Conservation (phyloP, 495 filamentous ascomycete species). For the Xylaria curta region DNA sequence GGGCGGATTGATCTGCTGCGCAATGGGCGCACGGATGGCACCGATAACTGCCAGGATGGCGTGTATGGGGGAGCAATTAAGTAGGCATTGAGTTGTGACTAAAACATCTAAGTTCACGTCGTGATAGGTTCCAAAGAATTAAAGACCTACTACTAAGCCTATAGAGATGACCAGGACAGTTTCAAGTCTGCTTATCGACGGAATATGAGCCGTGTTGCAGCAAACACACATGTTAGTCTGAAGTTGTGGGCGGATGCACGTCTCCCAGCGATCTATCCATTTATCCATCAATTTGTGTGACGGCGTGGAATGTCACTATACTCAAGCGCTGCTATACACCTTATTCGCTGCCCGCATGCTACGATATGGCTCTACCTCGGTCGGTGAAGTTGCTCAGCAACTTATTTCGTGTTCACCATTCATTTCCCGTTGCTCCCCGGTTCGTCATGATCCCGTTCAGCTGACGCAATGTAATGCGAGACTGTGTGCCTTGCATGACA, state of each 20-base stretch:
- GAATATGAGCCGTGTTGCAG: not conserved
- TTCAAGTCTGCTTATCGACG: not conserved
- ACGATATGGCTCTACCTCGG: not conserved
- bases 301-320: conserved; percentile 2
- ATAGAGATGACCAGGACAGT: not conserved
- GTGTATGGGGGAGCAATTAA: not conserved
- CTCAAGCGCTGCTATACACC: not conserved
- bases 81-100: not conserved
- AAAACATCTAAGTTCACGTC: not conserved
- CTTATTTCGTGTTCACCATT: not conserved
- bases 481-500: not conserved
- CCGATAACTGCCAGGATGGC: not conserved
- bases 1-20: conserved; percentile 11
- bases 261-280: conserved; percentile 11
- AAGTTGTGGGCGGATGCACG: not conserved
- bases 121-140: not conserved
- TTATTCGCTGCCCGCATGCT: not conserved
- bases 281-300: not conserved
- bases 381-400: not conserved
- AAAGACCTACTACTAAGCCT: not conserved
- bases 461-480: conserved; percentile 7
- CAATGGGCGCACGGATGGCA: conserved; percentile 1
- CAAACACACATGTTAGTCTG: not conserved
- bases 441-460: not conserved
- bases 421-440: not conserved